Base-by-base conservation (phyloP, 2,329 filamentous ascomycete genomes). In the Alternaria tenuissima region DNA sequence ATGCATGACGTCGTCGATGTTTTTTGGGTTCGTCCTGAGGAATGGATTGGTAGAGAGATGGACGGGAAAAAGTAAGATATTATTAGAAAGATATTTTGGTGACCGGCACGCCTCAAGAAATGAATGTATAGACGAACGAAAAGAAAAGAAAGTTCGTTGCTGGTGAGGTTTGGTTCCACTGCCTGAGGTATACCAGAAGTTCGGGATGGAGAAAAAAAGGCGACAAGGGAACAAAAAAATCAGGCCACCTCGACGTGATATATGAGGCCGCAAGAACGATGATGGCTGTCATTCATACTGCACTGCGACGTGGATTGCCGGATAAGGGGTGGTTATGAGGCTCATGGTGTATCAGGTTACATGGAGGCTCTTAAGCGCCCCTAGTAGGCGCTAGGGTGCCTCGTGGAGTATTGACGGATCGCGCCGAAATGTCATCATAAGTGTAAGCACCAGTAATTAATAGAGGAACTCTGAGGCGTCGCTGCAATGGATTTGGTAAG, bases 221-320 rank as follows among this genome's bases (percentile, higher is more conserved):
- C 66, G 59, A 66, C 67, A 68, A 67, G 63, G 62, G 49, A 59
- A 66, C 46, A 32, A 56, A 63, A 63, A 70, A 68, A 72, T 73
- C 73, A 76, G 72, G 73, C 71, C 72, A 76, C 68, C 65, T 65
- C 53, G 51, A 48, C 58, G 66, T 65, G 66, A 67, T 73, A 70
- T 76, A 75, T 73, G 68, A 72, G 65, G 62, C 63, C 63, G 59
- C 62, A 59, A 60, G 51, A 54, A 51, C 58, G 61, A 57, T 49
- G 51, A 61, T 63, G 63, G 59, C 61, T 68, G 62, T 63, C 44
- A 63, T 65, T 71, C 67, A 64, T 68, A 74, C 72, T 62, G 57
- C 56, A 39, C 61, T 75, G 72, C 71, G 70, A 76, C 73, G 61
- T 63, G 62, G 43, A 67, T 30, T 70, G 72, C 69, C 66, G 57